Evolutionary conservation across 1,284 basidiomycete species (phyloP), one percentile per base, ranked within the genome.

Genomic region (Cryptococcus sp.): DNA sequence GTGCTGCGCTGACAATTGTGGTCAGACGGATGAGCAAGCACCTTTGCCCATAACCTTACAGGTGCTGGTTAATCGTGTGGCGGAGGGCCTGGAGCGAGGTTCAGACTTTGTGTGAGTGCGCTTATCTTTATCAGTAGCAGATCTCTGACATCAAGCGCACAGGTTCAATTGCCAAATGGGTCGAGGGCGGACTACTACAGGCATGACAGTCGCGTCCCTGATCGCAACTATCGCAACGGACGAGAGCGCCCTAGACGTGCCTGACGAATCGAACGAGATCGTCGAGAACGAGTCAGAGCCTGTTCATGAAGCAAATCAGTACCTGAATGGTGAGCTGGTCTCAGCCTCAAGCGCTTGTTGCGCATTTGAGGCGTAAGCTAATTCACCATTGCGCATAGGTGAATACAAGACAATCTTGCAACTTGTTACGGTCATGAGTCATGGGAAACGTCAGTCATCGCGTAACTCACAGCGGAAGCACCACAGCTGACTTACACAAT

Each of bases 341-440:
- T 25, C 5, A n/a, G 10, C 53, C 46, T 25, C 5, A n/a, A 22
- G 20, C 3, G 45, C 35, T 47, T 52, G 27, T 39, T 58, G 15
- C 19, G 54, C 41, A 5, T 5, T 17, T 46, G 19, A 39, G 1
- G 23, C 35, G 57, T 49, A 61, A 19, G 56, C 22, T 22, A n/a
- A 20, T 16, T 75, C 23, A 42, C 3, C 19, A 16, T 50, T 20
- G 27, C 10, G 16, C 70, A 35, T 35, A 88, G 95, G 95, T 50
- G 95, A 99, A 73, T 99, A 97, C 82, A 97, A 97, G 79, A 91
- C 88, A 3, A 97, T 99, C 60, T 80, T 99, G 46, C 93, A 96
- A 69, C 87, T 99, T 27, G 75, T 77, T 1, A 74, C 75, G 2
- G 75, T 77, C 5, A 62, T 77, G 41, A 67, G 66, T 40, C 74